Base-by-base conservation (phyloP, 2,329 filamentous ascomycete genomes). In the Hymenoscyphus fraxineus region DNA sequence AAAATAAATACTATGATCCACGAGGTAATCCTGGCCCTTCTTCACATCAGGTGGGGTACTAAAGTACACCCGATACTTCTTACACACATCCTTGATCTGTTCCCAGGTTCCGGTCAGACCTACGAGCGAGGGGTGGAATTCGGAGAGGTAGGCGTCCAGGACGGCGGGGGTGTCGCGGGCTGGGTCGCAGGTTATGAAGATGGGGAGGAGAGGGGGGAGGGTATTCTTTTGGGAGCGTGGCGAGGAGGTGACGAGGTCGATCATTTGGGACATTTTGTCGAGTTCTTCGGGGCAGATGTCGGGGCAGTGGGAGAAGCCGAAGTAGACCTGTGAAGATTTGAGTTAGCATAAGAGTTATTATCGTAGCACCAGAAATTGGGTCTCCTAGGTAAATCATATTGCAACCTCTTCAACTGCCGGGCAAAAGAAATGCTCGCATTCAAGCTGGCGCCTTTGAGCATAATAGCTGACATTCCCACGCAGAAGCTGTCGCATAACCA, bases 1-100 rank as follows among this genome's bases (percentile, higher is more conserved):
- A 74, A 99, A 99, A 82, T 99, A 99, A 72, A 99, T 99, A 78
- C 93, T 97, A 80, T 99, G 95, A 77, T 99, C 95, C 13, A 99
- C 95, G 72, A 99, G 79, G 76, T 99, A 99, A 78, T 99, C 95
- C 81, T 97, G 91, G 1, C 94, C 95, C 0, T 93, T 90, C 82
- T 93, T 90, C 64, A 98, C 91, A 68, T 93, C 85, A 72, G 86
- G 83, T 40, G 95, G 95, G 58, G 95, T 99, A 75, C 91, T 95
- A 74, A 99, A 99, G 80, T 99, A 99, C 62, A 99, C 95, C 22
- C 95, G 85, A 78, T 98, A 99, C 70, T 89, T 89, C 82, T 97
- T 98, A 83, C 95, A 99, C 64, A 96, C 88, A 69, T 89, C 84
- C 83, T 97, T 97, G 74, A 98, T 90, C 80, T 97, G 87, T 68